Percentiles rank a stretch among this genome's conserved stretches.
These are phyloP conservation scores for Septoria linicola DNA, from an alignment of 2,329 filamentous ascomycete genomes.

Conservation along the genomic window DNA sequence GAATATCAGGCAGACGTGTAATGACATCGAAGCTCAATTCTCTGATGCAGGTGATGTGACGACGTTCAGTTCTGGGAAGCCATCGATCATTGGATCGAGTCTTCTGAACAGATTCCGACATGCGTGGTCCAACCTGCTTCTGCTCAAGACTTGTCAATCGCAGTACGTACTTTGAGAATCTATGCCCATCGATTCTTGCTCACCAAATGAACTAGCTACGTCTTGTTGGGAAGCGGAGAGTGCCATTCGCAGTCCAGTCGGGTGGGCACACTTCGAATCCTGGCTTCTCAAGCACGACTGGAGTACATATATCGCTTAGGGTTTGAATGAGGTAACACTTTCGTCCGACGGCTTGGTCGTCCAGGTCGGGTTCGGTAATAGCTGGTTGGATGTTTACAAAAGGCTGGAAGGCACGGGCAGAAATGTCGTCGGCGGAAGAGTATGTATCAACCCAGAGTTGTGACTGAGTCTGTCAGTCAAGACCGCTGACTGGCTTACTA, in stretches of 20 bases:
- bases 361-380: constrained; percentile 12
- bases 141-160: constrained; percentile 1
- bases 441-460: not conserved
- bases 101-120: constrained; percentile 3
- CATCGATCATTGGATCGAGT: constrained; percentile 13
- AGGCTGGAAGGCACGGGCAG: constrained; percentile 13
- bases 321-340: constrained; percentile 11
- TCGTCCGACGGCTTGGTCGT: constrained; percentile 5
- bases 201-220: no score
- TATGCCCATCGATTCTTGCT: constrained; percentile 6
- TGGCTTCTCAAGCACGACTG: constrained; percentile 16
- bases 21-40: constrained; percentile 3
- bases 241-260: constrained; percentile 13
- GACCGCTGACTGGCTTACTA: not conserved
- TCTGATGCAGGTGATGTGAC: constrained; percentile 3
- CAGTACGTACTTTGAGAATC: not conserved
- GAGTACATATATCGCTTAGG: constrained; percentile 16
- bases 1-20: constrained; percentile 8
- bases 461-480: not conserved
- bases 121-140: constrained; percentile 5
- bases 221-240: constrained; percentile 5
- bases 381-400: constrained; percentile 17
- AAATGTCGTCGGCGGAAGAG: constrained; percentile 16
- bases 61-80: constrained; percentile 3
- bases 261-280: constrained; percentile 17